Base-by-base conservation (phyloP, 331 rosid species). In the Cydonia oblonga region DNA sequence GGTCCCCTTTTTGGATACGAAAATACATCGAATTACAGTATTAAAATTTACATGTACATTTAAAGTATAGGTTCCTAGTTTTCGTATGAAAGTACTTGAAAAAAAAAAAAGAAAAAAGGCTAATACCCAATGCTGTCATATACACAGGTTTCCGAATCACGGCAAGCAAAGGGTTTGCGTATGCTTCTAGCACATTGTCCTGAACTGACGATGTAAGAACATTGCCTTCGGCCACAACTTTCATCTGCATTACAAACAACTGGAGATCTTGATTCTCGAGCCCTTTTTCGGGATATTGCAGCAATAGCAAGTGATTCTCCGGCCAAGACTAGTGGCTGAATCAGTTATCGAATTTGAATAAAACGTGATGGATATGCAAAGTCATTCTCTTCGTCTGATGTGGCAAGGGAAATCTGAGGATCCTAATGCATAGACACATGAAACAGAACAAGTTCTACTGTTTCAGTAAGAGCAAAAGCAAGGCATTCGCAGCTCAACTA, bases 331-430 rank as follows among this genome's bases (percentile, higher is more conserved):
- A 22, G 32, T 26, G 66, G 44, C 42, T 62, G 29, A 32, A 46
- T 25, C 26, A 65, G 66, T 71, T 73, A 87, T 10, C 59, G 69
- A 59, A 85, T 77, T 52, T 77, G 84, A 54, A 85, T 83, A 58
- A 79, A 74, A 51, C 92, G 90, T 44, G 84, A 71, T 35, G 82
- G 75, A 63, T 75, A 81, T 54, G 54, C 64, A 73, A 77, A 75
- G 46, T 82, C 78, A 42, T 58, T 83, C 66, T 84, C 89, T 46
- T 75, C 87, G 3, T 62, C 81, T 18, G 76, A 77, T 54, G 78
- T 53, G 7, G 58, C 3, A 4, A 62, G 73, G 26, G 82, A 68
- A 35, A 30, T 6, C 10, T 32, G 66, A 69, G 71, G 64, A 77
- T 80, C 81, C 86, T 70, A 42, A 46, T 64, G 70, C 46, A 40